Conservation (phyloP, 2,329 filamentous ascomycete genomes). For the Botrytis fragariae region DNA sequence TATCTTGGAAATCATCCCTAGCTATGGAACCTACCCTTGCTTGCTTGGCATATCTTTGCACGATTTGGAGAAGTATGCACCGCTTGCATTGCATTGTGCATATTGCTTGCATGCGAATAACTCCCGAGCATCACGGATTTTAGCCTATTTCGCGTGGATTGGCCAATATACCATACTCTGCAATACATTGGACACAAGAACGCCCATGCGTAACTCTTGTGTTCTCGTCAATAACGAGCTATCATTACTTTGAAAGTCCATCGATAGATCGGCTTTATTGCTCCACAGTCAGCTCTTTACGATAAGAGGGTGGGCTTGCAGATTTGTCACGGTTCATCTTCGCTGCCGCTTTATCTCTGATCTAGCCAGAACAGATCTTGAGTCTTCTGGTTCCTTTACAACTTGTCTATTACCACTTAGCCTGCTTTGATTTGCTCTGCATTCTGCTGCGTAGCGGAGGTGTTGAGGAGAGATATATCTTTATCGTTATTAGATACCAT, state of each 20-base stretch:
- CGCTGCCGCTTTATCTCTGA: not conserved
- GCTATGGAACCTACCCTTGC: not conserved
- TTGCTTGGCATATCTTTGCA: constrained; percentile 16
- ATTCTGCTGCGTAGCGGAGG: not conserved
- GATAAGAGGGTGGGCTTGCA: not conserved
- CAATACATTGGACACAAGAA: constrained; percentile 12
- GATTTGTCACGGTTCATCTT: not conserved
- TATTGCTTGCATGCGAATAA: constrained; percentile 15
- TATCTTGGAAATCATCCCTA: not conserved
- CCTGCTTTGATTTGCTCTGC: not conserved
- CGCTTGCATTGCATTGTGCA: constrained; percentile 6
- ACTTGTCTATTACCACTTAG: not conserved
- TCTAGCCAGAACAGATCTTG: not conserved
- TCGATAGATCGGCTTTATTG: not conserved
- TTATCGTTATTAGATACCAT: constrained; percentile 11
- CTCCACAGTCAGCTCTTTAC: not conserved
- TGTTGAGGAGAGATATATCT: constrained; percentile 10
- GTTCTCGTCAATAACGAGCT: not conserved
- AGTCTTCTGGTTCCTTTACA: not conserved
- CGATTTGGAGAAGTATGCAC: constrained; percentile 6
- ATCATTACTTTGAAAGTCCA: not conserved
- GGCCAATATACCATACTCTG: not conserved
- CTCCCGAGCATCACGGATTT: not conserved
- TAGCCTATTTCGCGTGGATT: not conserved
- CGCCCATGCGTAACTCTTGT: constrained; percentile 14